These are phyloP conservation scores for Microbotryum saponariae DNA, from an alignment of 1,284 basidiomycete species.

Conservation along the genomic window DNA sequence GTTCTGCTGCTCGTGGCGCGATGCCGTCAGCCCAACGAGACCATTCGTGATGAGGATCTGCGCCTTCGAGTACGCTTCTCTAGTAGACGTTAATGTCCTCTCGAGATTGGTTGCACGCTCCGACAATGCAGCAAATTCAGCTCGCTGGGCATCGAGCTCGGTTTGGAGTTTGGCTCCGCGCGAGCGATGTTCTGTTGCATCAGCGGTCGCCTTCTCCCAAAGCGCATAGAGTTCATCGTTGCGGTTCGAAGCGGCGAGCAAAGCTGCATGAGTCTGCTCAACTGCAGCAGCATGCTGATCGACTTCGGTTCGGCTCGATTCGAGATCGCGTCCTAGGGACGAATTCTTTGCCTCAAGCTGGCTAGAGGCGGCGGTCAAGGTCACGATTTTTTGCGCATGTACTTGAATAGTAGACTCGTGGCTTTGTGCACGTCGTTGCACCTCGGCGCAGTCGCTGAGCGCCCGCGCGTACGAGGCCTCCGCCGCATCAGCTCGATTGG, in stretches of 20 bases:
- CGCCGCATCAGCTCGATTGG: conserved; percentile 70
- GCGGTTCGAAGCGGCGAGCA: conserved; percentile 67
- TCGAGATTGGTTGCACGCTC: conserved; percentile 15
- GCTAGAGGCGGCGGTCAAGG: conserved; percentile 65
- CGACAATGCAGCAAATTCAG: conserved; percentile 6
- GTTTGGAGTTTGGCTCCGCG: conserved; percentile 49
- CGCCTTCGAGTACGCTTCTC: conserved; percentile 81
- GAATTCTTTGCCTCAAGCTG: conserved; percentile 73
- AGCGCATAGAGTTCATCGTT: conserved; percentile 71
- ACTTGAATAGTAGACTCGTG: conserved; percentile 69
- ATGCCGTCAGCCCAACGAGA: conserved; percentile 69
- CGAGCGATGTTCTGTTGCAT: conserved; percentile 48
- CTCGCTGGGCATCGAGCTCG: conserved; percentile 16
- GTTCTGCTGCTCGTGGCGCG: background rate
- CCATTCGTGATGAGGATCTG: conserved; percentile 72
- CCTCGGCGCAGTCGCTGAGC: conserved; percentile 59
- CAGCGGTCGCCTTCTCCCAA: conserved; percentile 60
- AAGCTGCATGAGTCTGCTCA: conserved; percentile 71
- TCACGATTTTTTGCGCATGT: conserved; percentile 64
- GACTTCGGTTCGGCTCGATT: conserved; percentile 51
- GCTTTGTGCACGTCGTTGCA: conserved; percentile 58
- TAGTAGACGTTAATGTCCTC: conserved; percentile 41
- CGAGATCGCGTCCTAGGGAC: conserved; percentile 54
- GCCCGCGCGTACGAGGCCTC: conserved; percentile 69
- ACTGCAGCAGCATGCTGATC: conserved; percentile 79